These are phyloP conservation scores for Tirmania nivea DNA, from an alignment of 495 filamentous ascomycete species.

Conservation along the genomic window DNA sequence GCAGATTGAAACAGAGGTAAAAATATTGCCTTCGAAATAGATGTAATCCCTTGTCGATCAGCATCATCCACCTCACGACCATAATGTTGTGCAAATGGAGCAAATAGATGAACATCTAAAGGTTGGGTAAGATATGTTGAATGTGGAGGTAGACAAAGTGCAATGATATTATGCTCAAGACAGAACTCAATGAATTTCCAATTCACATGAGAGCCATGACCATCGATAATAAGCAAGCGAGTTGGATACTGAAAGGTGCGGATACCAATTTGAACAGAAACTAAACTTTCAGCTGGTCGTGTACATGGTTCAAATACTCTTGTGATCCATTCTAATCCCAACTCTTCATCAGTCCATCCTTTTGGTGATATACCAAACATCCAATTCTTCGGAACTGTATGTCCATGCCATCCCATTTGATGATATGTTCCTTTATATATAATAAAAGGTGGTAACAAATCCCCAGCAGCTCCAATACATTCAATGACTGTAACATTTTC, in stretches of 20 bases:
- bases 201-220: conserved; percentile 4
- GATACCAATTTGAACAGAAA: neutral
- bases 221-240: conserved; percentile 4
- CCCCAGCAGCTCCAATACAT: neutral
- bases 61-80: conserved; percentile 2
- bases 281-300: neutral
- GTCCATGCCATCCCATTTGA: conserved; percentile 3
- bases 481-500: conserved; percentile 3
- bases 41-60: neutral
- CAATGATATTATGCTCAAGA: conserved; percentile 3
- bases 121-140: conserved; percentile 4
- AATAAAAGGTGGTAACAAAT: neutral
- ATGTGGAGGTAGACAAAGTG: conserved; percentile 5
- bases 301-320: conserved; percentile 2
- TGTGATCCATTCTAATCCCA: conserved; percentile 1
- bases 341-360: conserved; percentile 2
- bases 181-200: conserved; percentile 7
- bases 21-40: neutral
- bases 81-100: neutral
- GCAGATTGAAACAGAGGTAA: neutral
- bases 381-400: neutral
- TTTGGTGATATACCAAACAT: conserved; percentile 1
- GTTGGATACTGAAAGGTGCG: neutral
- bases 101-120: conserved; percentile 5
- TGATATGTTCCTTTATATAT: conserved; percentile 6